Conservation (phyloP, 805 yeast genomes). For the Candida alai region DNA sequence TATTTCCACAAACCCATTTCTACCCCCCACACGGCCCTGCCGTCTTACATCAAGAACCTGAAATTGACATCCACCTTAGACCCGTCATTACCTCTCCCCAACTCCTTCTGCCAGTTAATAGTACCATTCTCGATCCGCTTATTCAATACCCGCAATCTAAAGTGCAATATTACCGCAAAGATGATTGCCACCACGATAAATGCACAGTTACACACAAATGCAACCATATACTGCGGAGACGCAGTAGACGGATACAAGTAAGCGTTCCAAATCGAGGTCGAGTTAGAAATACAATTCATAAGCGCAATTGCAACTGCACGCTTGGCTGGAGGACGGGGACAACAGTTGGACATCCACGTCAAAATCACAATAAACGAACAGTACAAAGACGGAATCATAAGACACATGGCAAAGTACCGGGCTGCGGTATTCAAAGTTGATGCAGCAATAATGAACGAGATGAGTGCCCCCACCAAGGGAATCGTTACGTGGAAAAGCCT, state of each 20-base stretch:
- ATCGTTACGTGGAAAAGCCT: slow-evolving; percentile 46
- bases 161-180: slow-evolving; percentile 35
- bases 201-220: slow-evolving; percentile 47
- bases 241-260: slow-evolving; percentile 44
- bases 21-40: no score
- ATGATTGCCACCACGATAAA: slow-evolving; percentile 40
- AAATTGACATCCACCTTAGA: slow-evolving; percentile 41
- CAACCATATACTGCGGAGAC: slow-evolving; percentile 46
- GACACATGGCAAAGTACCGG: slow-evolving; percentile 56
- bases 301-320: slow-evolving; percentile 55
- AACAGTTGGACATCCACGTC: slow-evolving; percentile 54
- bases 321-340: slow-evolving; percentile 56
- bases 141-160: slow-evolving; percentile 37
- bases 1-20: no score
- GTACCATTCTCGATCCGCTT: slow-evolving; percentile 41
- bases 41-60: no score
- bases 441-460: slow-evolving; percentile 47
- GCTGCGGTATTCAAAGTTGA: slow-evolving; percentile 53
- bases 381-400: slow-evolving; percentile 54
- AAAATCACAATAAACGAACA: slow-evolving; percentile 50
- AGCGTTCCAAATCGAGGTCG: slow-evolving; percentile 55
- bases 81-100: slow-evolving; percentile 45
- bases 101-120: slow-evolving; percentile 48
- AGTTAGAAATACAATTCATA: slow-evolving; percentile 54
- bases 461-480: slow-evolving; percentile 40